Evolutionary conservation across 1,284 basidiomycete species (phyloP).

Genomic region (Heliocybe sulcata): DNA sequence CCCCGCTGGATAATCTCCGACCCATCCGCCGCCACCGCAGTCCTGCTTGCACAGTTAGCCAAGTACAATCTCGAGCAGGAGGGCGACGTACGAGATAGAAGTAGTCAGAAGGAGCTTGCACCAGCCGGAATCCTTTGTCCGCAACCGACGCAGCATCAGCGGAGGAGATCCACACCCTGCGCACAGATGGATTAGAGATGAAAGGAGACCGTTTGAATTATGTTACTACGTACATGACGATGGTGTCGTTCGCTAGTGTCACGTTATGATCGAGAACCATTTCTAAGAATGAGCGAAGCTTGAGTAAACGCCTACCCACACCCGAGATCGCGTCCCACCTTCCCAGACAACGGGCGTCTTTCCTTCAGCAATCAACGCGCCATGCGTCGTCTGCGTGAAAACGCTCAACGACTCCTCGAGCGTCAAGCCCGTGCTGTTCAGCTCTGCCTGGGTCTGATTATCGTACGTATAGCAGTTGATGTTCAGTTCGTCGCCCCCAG

Average conservation of each 20-base stretch:
- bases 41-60: constrained; percentile 18
- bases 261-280: constrained; percentile 3
- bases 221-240: constrained; percentile 14
- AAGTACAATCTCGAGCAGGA: neutral
- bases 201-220: neutral
- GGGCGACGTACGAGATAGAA: constrained; percentile 59
- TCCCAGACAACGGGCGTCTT: constrained; percentile 72
- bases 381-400: constrained; percentile 54
- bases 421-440: constrained; percentile 41
- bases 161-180: constrained; percentile 59
- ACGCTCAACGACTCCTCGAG: constrained; percentile 55
- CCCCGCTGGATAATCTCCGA: constrained; percentile 17
- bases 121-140: constrained; percentile 49
- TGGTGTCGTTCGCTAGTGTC: constrained; percentile 11
- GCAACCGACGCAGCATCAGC: constrained; percentile 52
- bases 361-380: constrained; percentile 29
- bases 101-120: constrained; percentile 67
- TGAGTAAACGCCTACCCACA: neutral
- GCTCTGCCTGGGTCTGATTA: constrained; percentile 42
- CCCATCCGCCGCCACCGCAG: constrained; percentile 38
- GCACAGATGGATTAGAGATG: neutral
- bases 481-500: constrained; percentile 84
- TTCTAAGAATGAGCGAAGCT: neutral
- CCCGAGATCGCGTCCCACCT: no score
- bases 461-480: constrained; percentile 62